Base-by-base conservation (phyloP, 805 yeast genomes). In the Blastobotrys terrestris region DNA sequence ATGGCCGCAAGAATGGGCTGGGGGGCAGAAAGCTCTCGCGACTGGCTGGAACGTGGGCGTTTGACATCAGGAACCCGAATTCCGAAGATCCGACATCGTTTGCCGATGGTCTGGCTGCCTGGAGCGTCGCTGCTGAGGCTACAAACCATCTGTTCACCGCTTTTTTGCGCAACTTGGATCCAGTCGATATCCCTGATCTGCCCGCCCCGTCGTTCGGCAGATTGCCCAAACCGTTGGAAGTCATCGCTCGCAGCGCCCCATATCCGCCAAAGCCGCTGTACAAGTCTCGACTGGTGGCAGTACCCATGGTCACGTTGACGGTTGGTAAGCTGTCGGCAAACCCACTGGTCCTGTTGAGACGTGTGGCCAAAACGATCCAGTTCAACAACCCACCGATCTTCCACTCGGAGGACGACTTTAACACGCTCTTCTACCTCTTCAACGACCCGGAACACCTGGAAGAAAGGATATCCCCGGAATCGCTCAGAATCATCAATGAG, bases 21-120 rank as follows among this genome's bases (percentile, higher is more conserved):
- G 81, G 87, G 62, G 95, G 94, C 0, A 76, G 90, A 47, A 88
- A 87, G 63, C 77, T 90, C 15, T 76, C 94, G 11, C 83, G 86
- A 58, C 77, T 90, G 81, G 84, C 92, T 41, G 91, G 92, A 5
- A 70, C 87, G 20, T 90, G 96, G 96, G 97, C 96, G 0, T 90
- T 90, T 62, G 78, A 81, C 48, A 45, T 63, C 58, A 46, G 59
- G 11, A 59, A 47, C 22, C 60, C 65, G 0, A 58, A 60, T 39
- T 41, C 58, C 59, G 49, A 66, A 59, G 55, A 66, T 69, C 42
- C 60, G 53, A 75, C 77, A 1, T 63, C 75, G 0, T 87, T 86
- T 64, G 77, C 77, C 39, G 83, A 85, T 56, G 96, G 96, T 2
- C 66, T 88, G 52, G 78, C 79, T 45, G 77, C 79, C 46, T 89